A percentile compares a stretch with the other conserved stretches of the same genome.
These are phyloP conservation scores for Gossypium schwendimanii DNA, from an alignment of 441 rosid species.

Conservation along the genomic window DNA sequence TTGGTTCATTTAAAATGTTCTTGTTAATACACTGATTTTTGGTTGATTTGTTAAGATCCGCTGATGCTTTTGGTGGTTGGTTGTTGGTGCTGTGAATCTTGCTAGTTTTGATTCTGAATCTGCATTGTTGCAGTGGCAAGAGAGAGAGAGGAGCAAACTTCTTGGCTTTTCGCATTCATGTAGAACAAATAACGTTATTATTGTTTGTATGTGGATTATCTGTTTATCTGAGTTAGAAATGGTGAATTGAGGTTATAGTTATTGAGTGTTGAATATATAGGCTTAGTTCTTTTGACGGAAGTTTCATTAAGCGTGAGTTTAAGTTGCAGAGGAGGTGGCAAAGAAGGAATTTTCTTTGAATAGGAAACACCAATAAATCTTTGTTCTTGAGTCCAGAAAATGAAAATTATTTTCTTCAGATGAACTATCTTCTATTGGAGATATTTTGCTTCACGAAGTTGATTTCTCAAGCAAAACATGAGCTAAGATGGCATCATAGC, in stretches of 20 bases:
- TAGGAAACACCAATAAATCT: background rate
- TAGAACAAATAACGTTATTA: background rate
- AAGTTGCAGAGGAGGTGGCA: background rate
- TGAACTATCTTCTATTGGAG: background rate
- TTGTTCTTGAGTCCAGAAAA: background rate
- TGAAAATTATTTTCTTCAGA: background rate
- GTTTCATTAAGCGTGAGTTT: background rate
- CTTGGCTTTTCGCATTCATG: background rate
- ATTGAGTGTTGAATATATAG: background rate
- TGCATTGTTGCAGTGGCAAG: background rate
- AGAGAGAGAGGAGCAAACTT: background rate
- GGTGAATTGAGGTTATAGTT: background rate
- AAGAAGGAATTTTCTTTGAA: background rate
- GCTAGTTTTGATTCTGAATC: background rate
- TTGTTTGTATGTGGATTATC: background rate
- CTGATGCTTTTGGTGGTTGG: background rate
- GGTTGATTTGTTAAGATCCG: background rate
- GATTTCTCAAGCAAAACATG: background rate
- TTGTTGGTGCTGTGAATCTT: background rate
- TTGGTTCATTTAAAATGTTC: background rate
- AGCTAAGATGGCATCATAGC: background rate
- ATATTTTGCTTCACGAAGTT: background rate
- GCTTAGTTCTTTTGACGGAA: background rate
- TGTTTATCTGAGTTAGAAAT: background rate
- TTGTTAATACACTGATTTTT: background rate